Percentiles rank a stretch among this genome's conserved stretches.
Evolutionary conservation across 2,329 filamentous ascomycete species (phyloP).

Genomic region (Penicillium sp.): DNA sequence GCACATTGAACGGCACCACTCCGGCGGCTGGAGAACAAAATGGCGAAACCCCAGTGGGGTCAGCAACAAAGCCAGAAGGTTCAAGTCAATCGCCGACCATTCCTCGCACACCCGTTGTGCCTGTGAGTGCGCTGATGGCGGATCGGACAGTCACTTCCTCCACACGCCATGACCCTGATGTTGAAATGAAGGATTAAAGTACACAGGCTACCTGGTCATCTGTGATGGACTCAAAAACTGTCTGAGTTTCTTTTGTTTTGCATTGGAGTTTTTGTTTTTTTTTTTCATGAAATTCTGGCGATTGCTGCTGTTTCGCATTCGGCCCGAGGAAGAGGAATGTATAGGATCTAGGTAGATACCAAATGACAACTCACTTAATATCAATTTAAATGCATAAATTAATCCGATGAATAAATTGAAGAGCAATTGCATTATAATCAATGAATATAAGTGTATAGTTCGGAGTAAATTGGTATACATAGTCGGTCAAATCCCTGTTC

Average conservation of each 20-base stretch:
- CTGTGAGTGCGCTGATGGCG: constrained; percentile 55
- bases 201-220: background rate
- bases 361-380: background rate
- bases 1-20: constrained; percentile 34
- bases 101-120: constrained; percentile 39
- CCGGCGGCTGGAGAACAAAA: constrained; percentile 21
- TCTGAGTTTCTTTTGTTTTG: constrained; percentile 14
- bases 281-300: background rate
- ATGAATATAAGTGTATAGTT: background rate
- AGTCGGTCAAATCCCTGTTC: constrained; percentile 8
- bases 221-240: constrained; percentile 7
- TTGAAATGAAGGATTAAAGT: constrained; percentile 53
- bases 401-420: background rate
- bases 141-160: constrained; percentile 53
- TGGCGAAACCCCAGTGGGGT: constrained; percentile 22
- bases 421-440: background rate
- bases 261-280: constrained; percentile 20
- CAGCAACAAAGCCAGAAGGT: constrained; percentile 12
- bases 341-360: background rate
- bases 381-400: background rate
- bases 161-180: constrained; percentile 50
- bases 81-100: constrained; percentile 25
- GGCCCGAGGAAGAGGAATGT: background rate
- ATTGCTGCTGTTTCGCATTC: background rate
- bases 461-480: background rate